Base-by-base conservation (phyloP, 169 alveolate genomes). In the Plasmodium gonderi region DNA sequence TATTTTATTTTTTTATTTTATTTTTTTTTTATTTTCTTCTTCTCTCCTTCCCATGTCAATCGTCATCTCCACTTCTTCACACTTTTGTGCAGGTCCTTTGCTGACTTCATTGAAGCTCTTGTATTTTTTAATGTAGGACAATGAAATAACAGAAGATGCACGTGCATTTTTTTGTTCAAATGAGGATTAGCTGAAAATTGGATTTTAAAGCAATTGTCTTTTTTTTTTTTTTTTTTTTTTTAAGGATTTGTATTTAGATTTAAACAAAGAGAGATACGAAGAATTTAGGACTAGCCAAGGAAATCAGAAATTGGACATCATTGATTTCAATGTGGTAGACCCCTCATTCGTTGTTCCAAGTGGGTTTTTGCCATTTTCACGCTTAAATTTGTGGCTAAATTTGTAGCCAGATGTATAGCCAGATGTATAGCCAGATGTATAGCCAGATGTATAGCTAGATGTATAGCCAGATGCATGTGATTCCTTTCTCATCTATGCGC, bases 341-440 rank as follows among this genome's bases (percentile, higher is more conserved):
- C 77, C 92, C 11, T 51, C 69, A 14, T 83, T 83, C 77, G 92
- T 83, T 29, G 47, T 83, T 33, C 92, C 92, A 14, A 83, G 92
- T 83, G 31, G 64, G 82, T 54, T n/a, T n/a, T n/a, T n/a, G 31
- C 69, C 69, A 9, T 31, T 31, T 7, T 54, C 3, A 12, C 26
- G 45, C n/a, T n/a, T n/a, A n/a, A n/a, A 74, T 40, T 14, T 1
- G 31, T 74, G n/a, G 51, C 11, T 42, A 38, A 54, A 14, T 68
- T 68, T 44, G 5, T 0, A n/a, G 23, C 8, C 9, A 9, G 29
- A 64, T 64, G 23, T n/a, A 64, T 64, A 23, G 9, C 14, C 23
- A 3, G 7, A n/a, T 64, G 23, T 64, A n/a, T n/a, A n/a, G n/a
- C n/a, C n/a, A n/a, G n/a, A n/a, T n/a, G n/a, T n/a, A n/a, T n/a